Evolutionary conservation across 192 early-diverging fungal species (phyloP).

Genomic region (Backusella luteola): DNA sequence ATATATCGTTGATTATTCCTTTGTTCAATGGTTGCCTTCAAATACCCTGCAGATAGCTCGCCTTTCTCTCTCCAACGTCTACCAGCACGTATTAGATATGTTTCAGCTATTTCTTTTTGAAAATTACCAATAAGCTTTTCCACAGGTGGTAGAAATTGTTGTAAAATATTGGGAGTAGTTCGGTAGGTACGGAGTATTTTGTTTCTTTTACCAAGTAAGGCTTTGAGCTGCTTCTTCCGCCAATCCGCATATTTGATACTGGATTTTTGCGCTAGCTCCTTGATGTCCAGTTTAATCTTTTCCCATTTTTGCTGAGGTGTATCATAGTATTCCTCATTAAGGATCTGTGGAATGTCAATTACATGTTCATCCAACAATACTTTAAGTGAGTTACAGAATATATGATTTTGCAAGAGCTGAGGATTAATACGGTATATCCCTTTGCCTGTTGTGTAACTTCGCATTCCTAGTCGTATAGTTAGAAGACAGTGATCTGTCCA

Average conservation of each 20-base stretch:
- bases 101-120: background rate
- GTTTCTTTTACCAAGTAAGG: slow-evolving; percentile 2
- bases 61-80: slow-evolving; percentile 16
- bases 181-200: background rate
- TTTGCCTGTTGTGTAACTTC: background rate
- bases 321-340: background rate
- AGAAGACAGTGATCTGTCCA: slow-evolving; percentile 17
- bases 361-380: background rate
- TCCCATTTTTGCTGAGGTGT: background rate
- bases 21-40: too few species aligned
- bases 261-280: background rate
- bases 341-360: background rate
- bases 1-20: too few species aligned
- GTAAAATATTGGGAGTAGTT: background rate
- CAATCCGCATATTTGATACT: background rate
- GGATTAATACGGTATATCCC: slow-evolving; percentile 23
- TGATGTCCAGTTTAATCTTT: background rate
- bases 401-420: background rate
- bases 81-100: background rate
- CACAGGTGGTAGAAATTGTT: background rate
- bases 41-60: background rate
- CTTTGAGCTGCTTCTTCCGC: background rate
- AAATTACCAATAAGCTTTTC: background rate
- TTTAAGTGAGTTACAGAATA: background rate
- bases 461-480: background rate